These are phyloP conservation scores for Fusarium metavorans DNA, from an alignment of 2,329 filamentous ascomycete genomes.

Conservation along the genomic window DNA sequence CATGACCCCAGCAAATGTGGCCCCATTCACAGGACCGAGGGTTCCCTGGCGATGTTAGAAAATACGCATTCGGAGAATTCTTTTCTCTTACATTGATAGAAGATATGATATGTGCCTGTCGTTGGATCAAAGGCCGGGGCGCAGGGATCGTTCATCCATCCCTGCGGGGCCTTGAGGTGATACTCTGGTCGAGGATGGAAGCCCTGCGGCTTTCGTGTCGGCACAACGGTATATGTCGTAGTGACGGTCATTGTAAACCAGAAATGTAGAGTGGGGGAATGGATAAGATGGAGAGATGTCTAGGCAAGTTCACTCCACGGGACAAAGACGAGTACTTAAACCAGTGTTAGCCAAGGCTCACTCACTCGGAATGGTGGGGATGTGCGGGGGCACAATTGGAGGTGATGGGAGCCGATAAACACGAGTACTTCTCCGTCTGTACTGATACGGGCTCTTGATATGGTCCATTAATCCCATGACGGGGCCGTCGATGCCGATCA, in stretches of 20 bases:
- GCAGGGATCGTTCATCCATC: neutral
- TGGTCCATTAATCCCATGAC: neutral
- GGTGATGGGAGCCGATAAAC: neutral
- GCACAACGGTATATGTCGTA: neutral
- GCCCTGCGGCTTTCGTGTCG: neutral
- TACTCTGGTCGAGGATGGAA: neutral
- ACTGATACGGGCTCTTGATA: neutral
- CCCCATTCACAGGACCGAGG: neutral
- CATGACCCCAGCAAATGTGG: neutral
- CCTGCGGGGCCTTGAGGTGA: neutral
- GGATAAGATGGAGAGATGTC: neutral
- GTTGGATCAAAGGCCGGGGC: neutral
- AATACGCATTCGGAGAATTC: rapidly evolving
- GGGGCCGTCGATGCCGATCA: neutral
- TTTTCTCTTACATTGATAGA: neutral
- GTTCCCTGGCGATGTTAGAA: neutral
- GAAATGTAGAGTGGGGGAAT: neutral
- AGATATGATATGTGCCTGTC: neutral
- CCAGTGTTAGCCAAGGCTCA: neutral
- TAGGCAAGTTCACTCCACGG: neutral
- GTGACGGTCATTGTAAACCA: neutral
- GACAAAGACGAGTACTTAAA: neutral
- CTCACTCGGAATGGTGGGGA: neutral
- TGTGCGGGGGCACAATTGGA: neutral
- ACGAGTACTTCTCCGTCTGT: neutral